Evolutionary conservation across 2,329 filamentous ascomycete species (phyloP), one percentile per base, ranked within the genome.

Genomic region (Sporothrix dimorphospora): DNA sequence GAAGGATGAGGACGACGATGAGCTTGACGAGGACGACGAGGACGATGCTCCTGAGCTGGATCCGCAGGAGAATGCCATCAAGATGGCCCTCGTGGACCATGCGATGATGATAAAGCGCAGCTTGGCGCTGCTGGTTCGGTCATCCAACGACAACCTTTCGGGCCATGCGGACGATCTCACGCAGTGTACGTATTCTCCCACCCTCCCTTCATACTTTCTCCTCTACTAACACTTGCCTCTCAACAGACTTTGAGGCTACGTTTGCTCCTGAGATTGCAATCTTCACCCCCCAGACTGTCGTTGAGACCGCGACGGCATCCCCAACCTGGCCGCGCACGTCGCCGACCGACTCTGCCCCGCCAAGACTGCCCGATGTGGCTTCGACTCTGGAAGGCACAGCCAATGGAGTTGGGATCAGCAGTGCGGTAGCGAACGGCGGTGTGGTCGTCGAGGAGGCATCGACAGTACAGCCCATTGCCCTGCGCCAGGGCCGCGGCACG

Each of bases 61-160:
- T 27, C 84, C 87, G 0, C 86, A 94, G 77, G 91, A 97, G 75
- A 93, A 88, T 66, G 93, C 94, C 1, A 89, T 98, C 75, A 92
- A 91, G 78, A 92, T 94, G 79, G 92, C 94, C 0, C 86, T 98
- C 40, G 87, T 97, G 55, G 96, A 98, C 78, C 94, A 98, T 80
- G 93, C 94, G 2, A 87, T 97, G 73, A 91, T 93, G 80, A 90
- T 98, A 77, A 94, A 95, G 82, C 90, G 93, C 75, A 95, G 93
- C 77, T 81, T 98, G 74, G 85, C 85, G 4, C 85, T 90, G 76
- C 93, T 93, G 80, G 86, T 87, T 72, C 89, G 87, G 80, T 89
- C 86, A 83, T 87, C 81, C 51, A 89, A 87, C 80, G 88, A 84
- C 80, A 86, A 83, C 81, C 89, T 88, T 79, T 84, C 81, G 76